phyloP scores from a whole-genome alignment of 148 eudicot species.

The Rhododendron kiyosumense region DNA sequence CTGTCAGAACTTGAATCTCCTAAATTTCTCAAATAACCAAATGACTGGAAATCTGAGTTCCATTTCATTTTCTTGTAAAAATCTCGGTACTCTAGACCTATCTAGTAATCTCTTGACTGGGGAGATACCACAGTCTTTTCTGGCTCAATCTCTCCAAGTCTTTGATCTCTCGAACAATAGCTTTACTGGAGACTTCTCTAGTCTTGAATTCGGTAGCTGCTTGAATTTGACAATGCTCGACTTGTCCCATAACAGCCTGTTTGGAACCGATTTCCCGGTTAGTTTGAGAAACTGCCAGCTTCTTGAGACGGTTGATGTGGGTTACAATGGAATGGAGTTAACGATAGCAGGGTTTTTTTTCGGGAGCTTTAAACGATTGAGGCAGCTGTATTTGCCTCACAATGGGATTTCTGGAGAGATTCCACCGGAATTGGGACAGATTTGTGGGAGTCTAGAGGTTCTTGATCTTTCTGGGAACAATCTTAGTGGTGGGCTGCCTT shows the following conservation, averaged over 20 bases:
- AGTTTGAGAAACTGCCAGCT: slow-evolving; percentile 32
- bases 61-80: slow-evolving; percentile 26
- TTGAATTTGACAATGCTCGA: slow-evolving; percentile 29
- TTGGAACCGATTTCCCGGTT: slow-evolving; percentile 27
- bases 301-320: slow-evolving; percentile 32
- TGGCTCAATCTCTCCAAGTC: slow-evolving; percentile 9
- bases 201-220: slow-evolving; percentile 33
- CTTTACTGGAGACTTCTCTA: slow-evolving; percentile 28
- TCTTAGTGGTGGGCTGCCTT: slow-evolving; percentile 38
- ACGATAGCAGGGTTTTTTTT: slow-evolving; percentile 27
- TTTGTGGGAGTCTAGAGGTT: slow-evolving; percentile 34
- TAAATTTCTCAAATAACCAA: slow-evolving; percentile 33
- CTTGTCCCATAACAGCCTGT: slow-evolving; percentile 32
- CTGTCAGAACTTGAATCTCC: slow-evolving; percentile 34
- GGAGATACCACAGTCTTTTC: slow-evolving; percentile 1
- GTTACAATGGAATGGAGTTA: slow-evolving; percentile 28
- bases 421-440: slow-evolving; percentile 31
- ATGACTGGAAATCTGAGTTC: slow-evolving; percentile 23
- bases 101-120: slow-evolving; percentile 4
- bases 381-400: slow-evolving; percentile 23
- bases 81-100: slow-evolving; percentile 28
- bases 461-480: slow-evolving; percentile 46
- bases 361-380: slow-evolving; percentile 30
- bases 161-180: slow-evolving; percentile 44
- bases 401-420: slow-evolving; percentile 40